Evolutionary conservation across 306 rosid species (phyloP).

Genomic region (Sicyos baderoa): DNA sequence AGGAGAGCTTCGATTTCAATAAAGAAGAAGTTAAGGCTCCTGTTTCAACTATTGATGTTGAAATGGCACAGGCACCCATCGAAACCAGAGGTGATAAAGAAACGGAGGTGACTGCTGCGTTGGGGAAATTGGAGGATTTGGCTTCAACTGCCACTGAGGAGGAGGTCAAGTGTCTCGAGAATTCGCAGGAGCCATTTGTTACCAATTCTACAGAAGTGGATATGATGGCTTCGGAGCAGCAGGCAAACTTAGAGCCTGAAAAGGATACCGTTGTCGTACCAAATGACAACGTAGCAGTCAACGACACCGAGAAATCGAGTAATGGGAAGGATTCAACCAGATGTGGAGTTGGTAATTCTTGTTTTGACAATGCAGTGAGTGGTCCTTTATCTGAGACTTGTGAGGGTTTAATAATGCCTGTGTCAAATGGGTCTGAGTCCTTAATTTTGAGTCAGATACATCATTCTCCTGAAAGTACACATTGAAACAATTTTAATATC

Average conservation of each 20-base stretch:
- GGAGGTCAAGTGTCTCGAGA: conserved; percentile 34
- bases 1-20: conserved; percentile 26
- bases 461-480: conserved; percentile 99
- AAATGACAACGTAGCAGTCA: conserved; percentile 22
- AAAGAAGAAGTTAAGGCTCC: conserved; percentile 35
- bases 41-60: conserved; percentile 29
- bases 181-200: conserved; percentile 33
- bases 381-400: conserved; percentile 60
- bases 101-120: conserved; percentile 22
- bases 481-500: conserved; percentile 94
- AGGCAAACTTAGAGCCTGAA: conserved; percentile 31
- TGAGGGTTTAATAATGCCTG: conserved; percentile 85
- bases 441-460: conserved; percentile 99
- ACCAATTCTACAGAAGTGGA: conserved; percentile 26
- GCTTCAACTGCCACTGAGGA: conserved; percentile 27
- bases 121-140: conserved; percentile 37
- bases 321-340: conserved; percentile 24
- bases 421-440: conserved; percentile 93
- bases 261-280: conserved; percentile 23
- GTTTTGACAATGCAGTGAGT: conserved; percentile 44
- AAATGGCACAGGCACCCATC: conserved; percentile 26
- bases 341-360: conserved; percentile 33
- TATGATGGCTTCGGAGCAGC: conserved; percentile 25
- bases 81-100: conserved; percentile 27
- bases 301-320: conserved; percentile 17